These are phyloP conservation scores for Auriculariales sp. DNA, from an alignment of 768 basidiomycete species.

Conservation along the genomic window DNA sequence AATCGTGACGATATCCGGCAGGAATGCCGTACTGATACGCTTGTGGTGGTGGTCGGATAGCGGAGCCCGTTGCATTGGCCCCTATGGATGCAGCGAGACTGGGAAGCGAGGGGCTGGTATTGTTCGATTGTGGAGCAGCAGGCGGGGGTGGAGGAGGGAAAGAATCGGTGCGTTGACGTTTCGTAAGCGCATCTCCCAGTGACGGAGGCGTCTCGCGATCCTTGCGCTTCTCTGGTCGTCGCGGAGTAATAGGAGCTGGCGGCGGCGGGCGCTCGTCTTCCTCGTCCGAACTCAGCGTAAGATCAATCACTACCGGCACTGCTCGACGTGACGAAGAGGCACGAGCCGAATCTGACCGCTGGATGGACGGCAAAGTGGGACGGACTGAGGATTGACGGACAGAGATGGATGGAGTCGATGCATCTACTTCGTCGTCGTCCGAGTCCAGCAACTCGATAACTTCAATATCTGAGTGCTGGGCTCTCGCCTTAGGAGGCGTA, in stretches of 20 bases:
- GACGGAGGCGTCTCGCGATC: slow-evolving; percentile 39
- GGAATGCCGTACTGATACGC: no score
- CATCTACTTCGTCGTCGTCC: slow-evolving; percentile 59
- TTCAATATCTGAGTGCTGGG: slow-evolving; percentile 28
- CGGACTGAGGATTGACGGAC: slow-evolving; percentile 14
- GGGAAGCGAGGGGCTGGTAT: no score
- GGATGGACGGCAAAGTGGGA: slow-evolving; percentile 4
- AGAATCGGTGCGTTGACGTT: no score
- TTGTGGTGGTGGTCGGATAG: no score
- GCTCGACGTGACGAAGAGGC: slow-evolving; percentile 19
- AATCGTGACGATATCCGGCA: no score
- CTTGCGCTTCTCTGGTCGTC: slow-evolving; percentile 4
- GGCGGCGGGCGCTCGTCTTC: slow-evolving; percentile 28
- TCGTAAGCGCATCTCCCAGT: no score
- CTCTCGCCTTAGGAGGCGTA: neutral
- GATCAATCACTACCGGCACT: slow-evolving; percentile 55
- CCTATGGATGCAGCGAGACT: no score
- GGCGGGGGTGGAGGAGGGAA: no score
- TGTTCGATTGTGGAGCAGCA: no score
- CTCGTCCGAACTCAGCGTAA: slow-evolving; percentile 70
- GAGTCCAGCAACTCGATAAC: slow-evolving; percentile 64
- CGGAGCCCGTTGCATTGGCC: no score
- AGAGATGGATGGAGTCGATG: slow-evolving; percentile 65
- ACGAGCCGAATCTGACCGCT: slow-evolving; percentile 17
- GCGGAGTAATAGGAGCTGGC: slow-evolving; percentile 12